Evolutionary conservation across 1,139 yeast genomes (phyloP), one percentile per base, ranked within the genome.

Genomic region (Blastobotrys elegans): DNA sequence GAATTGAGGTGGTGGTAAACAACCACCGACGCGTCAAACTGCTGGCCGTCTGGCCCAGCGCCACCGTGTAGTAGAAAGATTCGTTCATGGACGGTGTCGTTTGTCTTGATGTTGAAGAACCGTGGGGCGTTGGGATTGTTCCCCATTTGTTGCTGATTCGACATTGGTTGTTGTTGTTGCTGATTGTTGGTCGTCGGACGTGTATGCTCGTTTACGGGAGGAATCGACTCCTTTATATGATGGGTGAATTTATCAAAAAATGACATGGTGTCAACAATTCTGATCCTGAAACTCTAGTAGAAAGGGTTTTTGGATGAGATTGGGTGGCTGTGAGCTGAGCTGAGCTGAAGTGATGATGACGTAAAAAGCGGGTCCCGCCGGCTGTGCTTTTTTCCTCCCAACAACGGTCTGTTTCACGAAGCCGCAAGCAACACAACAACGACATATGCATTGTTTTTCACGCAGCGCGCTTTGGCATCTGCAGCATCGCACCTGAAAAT

Each of bases 1-100:
- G 75, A 75, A 53, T 73, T 71, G 26, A 68, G 64, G 55, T 76
- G 69, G 50, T 69, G 73, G 45, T 64, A 61, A 2, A 76, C 77
- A 2, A 73, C 67, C n/a, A 78, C 73, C 8, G 67, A 57, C 0
- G 57, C 61, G 37, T 60, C 58, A 32, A 50, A 51, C 36, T 50
- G 48, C 10, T 33, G 36, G 1, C 48, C 41, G 3, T 46, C 46
- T 3, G 64, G 61, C 2, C 68, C 68, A 5, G 65, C 67, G 2
- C 55, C 51, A 10, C 69, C 69, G 40, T 62, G 64, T 14, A 65
- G 53, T 35, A 64, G 49, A 30, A 63, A 54, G n/a, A 66, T 33
- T 14, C 69, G 56, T 43, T 62, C 60, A 47, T 64, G 61, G n/a
- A 66, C 63, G 14, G 55, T 51, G n/a, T 54, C 56, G 8, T 52